These are phyloP conservation scores for Lyophyllum decastes DNA, from an alignment of 768 basidiomycete species.

Conservation along the genomic window DNA sequence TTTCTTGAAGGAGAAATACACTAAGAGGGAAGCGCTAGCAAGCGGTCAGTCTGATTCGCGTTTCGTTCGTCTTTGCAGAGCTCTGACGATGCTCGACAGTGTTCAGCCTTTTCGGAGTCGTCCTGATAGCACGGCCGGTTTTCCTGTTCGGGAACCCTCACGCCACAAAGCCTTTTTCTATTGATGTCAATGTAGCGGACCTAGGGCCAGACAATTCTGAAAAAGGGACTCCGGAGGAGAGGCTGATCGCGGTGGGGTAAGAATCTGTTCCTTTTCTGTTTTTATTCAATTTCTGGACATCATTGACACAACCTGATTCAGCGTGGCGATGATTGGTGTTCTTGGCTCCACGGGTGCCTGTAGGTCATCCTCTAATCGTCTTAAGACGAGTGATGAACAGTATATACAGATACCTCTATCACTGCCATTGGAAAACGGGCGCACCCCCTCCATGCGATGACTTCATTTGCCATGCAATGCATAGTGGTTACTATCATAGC, in stretches of 20 bases:
- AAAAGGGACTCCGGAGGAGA: constrained; percentile 32
- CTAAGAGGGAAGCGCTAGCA: constrained; percentile 53
- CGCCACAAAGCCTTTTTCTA: not conserved
- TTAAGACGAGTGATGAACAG: not conserved
- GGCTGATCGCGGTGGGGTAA: constrained; percentile 38
- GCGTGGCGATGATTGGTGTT: constrained; percentile 47
- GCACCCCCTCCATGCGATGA: constrained; percentile 70
- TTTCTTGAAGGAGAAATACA: constrained; percentile 61
- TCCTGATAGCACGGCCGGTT: constrained; percentile 79
- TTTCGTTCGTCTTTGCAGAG: not conserved
- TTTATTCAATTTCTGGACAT: not conserved
- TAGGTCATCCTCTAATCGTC: constrained; percentile 32
- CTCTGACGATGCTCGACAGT: constrained; percentile 31
- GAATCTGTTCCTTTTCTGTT: not conserved
- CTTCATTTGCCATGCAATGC: constrained; percentile 64
- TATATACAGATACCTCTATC: constrained; percentile 12
- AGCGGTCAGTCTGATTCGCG: constrained; percentile 32
- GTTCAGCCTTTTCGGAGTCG: constrained; percentile 70
- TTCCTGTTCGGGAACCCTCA: constrained; percentile 61
- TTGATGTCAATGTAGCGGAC: not conserved
- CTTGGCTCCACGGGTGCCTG: constrained; percentile 68
- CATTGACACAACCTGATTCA: not conserved
- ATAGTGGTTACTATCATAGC: constrained; percentile 37
- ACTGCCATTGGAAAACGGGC: constrained; percentile 77
- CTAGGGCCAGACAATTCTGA: constrained; percentile 28